Base-by-base conservation (phyloP, 1,284 basidiomycete species). In the Rhodotorula sp. region DNA sequence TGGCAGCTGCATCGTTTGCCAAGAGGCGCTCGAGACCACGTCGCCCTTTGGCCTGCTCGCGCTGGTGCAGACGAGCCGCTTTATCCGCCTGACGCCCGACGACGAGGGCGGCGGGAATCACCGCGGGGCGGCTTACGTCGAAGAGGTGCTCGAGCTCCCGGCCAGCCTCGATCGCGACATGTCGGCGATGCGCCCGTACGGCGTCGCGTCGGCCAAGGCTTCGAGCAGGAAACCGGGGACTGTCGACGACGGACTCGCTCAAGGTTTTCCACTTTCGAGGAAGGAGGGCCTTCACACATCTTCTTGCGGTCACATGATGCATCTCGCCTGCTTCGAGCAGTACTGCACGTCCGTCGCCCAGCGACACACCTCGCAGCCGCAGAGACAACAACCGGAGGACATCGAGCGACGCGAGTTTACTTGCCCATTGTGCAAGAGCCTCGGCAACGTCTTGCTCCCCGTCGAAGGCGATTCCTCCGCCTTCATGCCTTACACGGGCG, bases 241-340 rank as follows among this genome's bases (percentile, higher is more conserved):
- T 30, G 74, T 79, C 61, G 77, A 76, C 62, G 74, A 77, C 20
- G 77, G 76, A n/a, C 57, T 85, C 75, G 89, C 91, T 72, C 88
- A 89, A 70, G 89, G 87, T 0, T 94, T 93, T 81, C 89, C 91
- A 0, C 79, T 86, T 0, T 83, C 85, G 48, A 89, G 89, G 22
- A 87, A 88, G 44, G 93, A 94, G 76, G 96, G 95, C 10, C 83
- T 98, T 42, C 86, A 95, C 78, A 85, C 89, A 6, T 95, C 94
- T 5, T 89, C 94, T 37, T 99, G 95, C 81, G 93, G 90, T 49
- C 96, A 99, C 80, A 88, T 95, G 85, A 99, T 99, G 95, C 96
- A 99, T 82, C 83, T 95, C 71, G 87, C 89, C 54, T 99, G 96
- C 82, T 97, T 99, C 83, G 88, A 90, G 68, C 89, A 89, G 1